A percentile compares a stretch with the other conserved stretches of the same genome.
Evolutionary conservation across 495 filamentous ascomycete species (phyloP).

Genomic region (Neurospora intermedia): DNA sequence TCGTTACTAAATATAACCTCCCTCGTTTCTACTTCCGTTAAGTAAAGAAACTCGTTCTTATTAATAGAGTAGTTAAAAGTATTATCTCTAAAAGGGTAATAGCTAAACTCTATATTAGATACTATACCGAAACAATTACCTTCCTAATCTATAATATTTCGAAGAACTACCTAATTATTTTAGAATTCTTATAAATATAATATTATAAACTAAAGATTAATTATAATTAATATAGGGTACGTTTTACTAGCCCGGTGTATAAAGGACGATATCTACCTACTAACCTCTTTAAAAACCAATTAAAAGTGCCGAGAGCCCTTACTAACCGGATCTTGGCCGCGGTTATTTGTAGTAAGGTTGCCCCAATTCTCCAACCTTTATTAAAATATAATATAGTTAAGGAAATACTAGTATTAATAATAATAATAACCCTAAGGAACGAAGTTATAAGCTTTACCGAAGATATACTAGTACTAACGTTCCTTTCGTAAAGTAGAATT

Average conservation of each 20-base stretch:
- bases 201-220: neutral
- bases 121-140: neutral
- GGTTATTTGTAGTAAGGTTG: too few relatives aligned
- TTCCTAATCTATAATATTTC: neutral
- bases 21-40: neutral
- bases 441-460: too few relatives aligned
- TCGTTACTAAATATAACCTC: accelerated
- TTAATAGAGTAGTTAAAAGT: neutral
- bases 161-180: neutral
- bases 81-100: neutral
- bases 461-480: too few relatives aligned
- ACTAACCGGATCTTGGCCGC: too few relatives aligned
- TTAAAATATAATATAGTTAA: too few relatives aligned
- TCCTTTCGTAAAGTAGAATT: too few relatives aligned
- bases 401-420: too few relatives aligned
- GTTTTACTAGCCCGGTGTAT: neutral
- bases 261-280: too few relatives aligned
- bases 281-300: too few relatives aligned
- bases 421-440: too few relatives aligned
- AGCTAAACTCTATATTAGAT: neutral
- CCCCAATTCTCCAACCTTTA: accelerated
- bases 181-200: neutral
- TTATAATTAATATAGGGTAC: accelerated
- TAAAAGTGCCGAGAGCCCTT: too few relatives aligned
- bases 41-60: accelerated